A percentile compares a stretch with the other conserved stretches of the same genome.
Conservation (phyloP, 805 yeast genomes). For the Yamadazyma scolyti region DNA sequence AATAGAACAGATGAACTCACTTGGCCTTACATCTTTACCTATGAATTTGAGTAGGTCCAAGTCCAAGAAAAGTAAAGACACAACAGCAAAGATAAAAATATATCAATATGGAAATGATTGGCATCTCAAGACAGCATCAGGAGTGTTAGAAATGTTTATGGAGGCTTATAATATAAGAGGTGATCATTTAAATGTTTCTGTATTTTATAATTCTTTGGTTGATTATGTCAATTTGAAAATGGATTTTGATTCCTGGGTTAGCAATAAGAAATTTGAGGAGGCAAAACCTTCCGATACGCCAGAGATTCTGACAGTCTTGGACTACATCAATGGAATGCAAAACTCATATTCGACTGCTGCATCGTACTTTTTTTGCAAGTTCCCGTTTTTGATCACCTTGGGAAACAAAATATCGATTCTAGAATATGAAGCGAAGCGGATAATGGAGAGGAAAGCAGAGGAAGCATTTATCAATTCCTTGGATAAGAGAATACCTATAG, state of each 20-base stretch:
- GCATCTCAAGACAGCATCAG: conserved; percentile 70
- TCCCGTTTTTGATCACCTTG: conserved; percentile 74
- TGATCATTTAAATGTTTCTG: conserved; percentile 27
- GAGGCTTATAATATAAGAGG: conserved; percentile 45
- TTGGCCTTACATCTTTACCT: conserved; percentile 7
- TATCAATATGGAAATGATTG: conserved; percentile 75
- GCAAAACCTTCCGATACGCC: conserved; percentile 14
- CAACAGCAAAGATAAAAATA: conserved; percentile 38
- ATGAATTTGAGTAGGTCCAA: conserved; percentile 9
- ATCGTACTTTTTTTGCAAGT: conserved; percentile 69
- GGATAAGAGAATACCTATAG: conserved; percentile 56
- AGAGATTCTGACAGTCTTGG: conserved; percentile 40
- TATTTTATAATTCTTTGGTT: conserved; percentile 74
- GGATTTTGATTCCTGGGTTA: conserved; percentile 86
- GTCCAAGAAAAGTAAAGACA: conserved; percentile 11
- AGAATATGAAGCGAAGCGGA: conserved; percentile 75
- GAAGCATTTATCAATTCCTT: conserved; percentile 80
- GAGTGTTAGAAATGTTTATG: conserved; percentile 52
- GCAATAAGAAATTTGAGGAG: conserved; percentile 22
- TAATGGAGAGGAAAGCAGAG: conserved; percentile 84
- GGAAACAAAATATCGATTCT: conserved; percentile 79
- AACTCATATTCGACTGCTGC: conserved; percentile 18
- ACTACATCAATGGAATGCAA: conserved; percentile 44
- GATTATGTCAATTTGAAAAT: conserved; percentile 73
- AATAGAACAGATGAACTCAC: conserved; percentile 9